Evolutionary conservation across 306 rosid genomes (phyloP).

Genomic region (Cucurbita pepo): DNA sequence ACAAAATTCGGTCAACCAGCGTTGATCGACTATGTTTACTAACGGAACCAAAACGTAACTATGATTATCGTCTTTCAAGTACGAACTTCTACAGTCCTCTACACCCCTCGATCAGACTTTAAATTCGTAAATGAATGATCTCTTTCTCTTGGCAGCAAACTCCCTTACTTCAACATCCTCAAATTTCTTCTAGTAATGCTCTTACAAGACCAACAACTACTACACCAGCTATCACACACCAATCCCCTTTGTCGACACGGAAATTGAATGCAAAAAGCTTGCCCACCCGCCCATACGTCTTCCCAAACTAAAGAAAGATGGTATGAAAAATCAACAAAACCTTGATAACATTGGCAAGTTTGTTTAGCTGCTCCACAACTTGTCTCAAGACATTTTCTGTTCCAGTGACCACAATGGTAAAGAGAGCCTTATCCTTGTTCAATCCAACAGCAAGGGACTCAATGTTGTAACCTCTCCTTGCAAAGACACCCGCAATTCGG

Average conservation of each 20-base stretch:
- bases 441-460: constrained; percentile 55
- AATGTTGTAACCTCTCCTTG: constrained; percentile 52
- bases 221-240: not conserved
- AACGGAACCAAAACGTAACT: not conserved
- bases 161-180: not conserved
- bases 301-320: not conserved
- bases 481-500: constrained; percentile 52
- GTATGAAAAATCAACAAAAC: constrained; percentile 9
- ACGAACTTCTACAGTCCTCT: not conserved
- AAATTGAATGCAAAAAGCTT: not conserved
- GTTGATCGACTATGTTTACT: not conserved
- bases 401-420: constrained; percentile 46
- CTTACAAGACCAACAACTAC: not conserved
- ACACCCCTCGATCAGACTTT: not conserved
- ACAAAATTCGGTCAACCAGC: not conserved
- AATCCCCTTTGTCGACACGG: not conserved
- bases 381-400: constrained; percentile 35
- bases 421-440: constrained; percentile 49
- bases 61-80: not conserved
- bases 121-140: not conserved
- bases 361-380: constrained; percentile 52
- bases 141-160: not conserved
- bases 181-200: not conserved
- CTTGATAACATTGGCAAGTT: constrained; percentile 44
- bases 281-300: not conserved